Evolutionary conservation across 23 red algal genomes (phyloP), one percentile per base, ranked within the genome.

Genomic region (Gracilaria caudata): DNA sequence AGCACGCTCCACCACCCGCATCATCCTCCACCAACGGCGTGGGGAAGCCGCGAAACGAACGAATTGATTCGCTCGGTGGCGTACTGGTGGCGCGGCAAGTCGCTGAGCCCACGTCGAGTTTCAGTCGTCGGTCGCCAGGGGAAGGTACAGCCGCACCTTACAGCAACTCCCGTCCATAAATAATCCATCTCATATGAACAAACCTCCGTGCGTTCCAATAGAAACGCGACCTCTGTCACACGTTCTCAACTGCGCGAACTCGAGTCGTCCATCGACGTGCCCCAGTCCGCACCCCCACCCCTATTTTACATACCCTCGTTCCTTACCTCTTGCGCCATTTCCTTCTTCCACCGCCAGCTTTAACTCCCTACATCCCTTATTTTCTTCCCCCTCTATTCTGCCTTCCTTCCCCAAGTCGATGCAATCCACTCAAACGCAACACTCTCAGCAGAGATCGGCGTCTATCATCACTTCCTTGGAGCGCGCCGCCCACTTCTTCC

Each of bases 401-500:
- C 51, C 77, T 57, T 78, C 4, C 7, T 38, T 16, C 53, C 77
- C 51, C 40, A 58, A 38, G 51, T 63, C 77, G 53, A 63, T 80
- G 53, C 77, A 80, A 54, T 64, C 82, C 14, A 58, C 65, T 51
- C 29, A 54, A 45, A 44, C 65, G 21, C 65, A 47, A 20, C 10
- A 29, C 17, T 45, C 60, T 68, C 82, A 86, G 61, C 65, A 36
- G 36, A 45, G 61, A 68, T 44, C 45, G 20, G 66, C 53, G 29
- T 86, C 61, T 33, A 71, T 86, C 19, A 73, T 57, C 82, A 55
- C 82, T 46, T 80, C 77, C 51, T 86, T 72, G 63, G 60, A 68
- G 39, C 82, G 61, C 65, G 82, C 82, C 63, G 61, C 63, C 38
- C 82, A 71, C 47, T 71, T 57, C 82, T 34, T 86, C 51, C 65